A percentile compares a stretch with the other conserved stretches of the same genome.
These are phyloP conservation scores for Globisporangium alternatum DNA, from an alignment of 352 stramenopile species.

Conservation along the genomic window DNA sequence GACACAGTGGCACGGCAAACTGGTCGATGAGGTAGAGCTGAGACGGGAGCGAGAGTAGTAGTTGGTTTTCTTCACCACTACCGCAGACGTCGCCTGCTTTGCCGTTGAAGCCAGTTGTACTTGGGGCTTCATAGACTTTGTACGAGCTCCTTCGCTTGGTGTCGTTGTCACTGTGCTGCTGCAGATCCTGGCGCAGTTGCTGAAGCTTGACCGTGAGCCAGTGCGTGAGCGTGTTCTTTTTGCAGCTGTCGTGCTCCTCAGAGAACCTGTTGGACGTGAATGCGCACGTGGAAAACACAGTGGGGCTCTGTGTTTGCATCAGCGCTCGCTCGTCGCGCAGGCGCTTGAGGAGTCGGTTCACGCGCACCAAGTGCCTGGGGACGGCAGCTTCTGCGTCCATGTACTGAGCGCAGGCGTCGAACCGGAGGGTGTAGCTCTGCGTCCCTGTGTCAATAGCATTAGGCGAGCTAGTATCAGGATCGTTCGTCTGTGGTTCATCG, in stretches of 20 bases:
- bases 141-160: neutral
- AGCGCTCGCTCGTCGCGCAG: conserved; percentile 38
- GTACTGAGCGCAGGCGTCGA: conserved; percentile 11
- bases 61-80: conserved; percentile 9
- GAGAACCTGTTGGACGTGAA: conserved; percentile 18
- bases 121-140: neutral
- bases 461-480: neutral
- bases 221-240: conserved; percentile 22
- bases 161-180: neutral
- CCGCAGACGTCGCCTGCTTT: neutral
- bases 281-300: conserved; percentile 14
- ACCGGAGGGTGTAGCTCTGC: neutral
- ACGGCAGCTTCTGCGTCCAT: neutral
- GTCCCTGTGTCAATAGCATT: neutral
- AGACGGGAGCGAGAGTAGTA: conserved; percentile 35
- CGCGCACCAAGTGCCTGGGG: conserved; percentile 10
- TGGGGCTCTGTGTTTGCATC: conserved; percentile 10
- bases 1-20: conserved; percentile 18
- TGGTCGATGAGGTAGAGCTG: conserved; percentile 22
- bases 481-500: neutral
- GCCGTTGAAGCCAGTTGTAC: neutral
- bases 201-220: conserved; percentile 37
- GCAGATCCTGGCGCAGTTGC: conserved; percentile 37
- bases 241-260: conserved; percentile 17
- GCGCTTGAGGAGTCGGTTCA: conserved; percentile 21